Evolutionary conservation across 2,329 filamentous ascomycete species (phyloP).

Genomic region (Xylariaceae sp.): DNA sequence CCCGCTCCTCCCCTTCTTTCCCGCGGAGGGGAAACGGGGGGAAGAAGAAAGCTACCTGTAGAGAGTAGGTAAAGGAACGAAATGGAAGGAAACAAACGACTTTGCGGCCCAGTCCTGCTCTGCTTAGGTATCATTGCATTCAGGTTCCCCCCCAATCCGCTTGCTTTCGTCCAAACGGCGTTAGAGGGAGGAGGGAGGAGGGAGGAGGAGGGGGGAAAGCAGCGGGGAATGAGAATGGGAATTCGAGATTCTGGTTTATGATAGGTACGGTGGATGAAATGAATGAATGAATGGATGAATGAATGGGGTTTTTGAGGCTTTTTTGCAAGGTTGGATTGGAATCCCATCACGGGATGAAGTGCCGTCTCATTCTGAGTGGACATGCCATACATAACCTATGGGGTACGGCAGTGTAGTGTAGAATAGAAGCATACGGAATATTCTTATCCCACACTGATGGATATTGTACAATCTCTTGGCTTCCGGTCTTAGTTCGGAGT

Average conservation of each 20-base stretch:
- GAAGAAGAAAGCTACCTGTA: not conserved
- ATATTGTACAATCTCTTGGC: not conserved
- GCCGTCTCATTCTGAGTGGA: no score
- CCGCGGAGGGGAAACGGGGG: not conserved
- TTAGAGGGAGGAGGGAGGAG: not conserved
- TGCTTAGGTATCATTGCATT: slow-evolving; percentile 20
- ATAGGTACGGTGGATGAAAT: no score
- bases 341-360: no score
- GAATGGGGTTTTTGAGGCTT: no score
- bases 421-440: not conserved
- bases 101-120: slow-evolving; percentile 18
- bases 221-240: no score
- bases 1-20: no score
- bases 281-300: no score
- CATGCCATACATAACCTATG: no score
- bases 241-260: no score
- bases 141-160: not conserved
- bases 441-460: not conserved
- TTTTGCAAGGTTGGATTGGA: no score
- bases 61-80: not conserved
- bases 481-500: not conserved
- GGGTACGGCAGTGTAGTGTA: not conserved
- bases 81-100: slow-evolving; percentile 13
- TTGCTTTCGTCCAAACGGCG: not conserved
- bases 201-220: no score